Conservation (phyloP, 352 stramenopile genomes). For the Globisporangium splendens region DNA sequence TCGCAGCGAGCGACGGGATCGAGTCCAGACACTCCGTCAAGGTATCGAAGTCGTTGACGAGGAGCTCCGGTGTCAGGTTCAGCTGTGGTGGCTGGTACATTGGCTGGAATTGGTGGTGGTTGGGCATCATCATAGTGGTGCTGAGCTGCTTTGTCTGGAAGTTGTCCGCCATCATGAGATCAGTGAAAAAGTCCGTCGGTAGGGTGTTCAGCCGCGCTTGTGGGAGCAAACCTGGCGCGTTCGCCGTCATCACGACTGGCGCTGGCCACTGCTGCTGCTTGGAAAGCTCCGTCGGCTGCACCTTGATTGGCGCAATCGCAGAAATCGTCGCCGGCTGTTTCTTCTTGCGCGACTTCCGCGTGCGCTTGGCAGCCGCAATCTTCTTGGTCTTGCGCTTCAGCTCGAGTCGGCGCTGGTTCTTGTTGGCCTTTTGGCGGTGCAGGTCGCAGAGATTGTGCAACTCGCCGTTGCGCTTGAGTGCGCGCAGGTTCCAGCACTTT, state of each 20-base stretch:
- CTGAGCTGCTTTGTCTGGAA: slow-evolving; percentile 2
- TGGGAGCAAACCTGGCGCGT: neutral
- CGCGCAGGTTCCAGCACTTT: slow-evolving; percentile 43
- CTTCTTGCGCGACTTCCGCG: slow-evolving; percentile 9
- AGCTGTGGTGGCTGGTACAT: neutral
- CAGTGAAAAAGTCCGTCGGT: slow-evolving; percentile 15
- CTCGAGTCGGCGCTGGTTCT: slow-evolving; percentile 48
- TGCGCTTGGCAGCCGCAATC: slow-evolving; percentile 6
- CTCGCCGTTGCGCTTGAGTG: slow-evolving; percentile 43
- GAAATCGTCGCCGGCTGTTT: neutral
- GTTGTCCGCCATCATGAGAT: slow-evolving; percentile 12
- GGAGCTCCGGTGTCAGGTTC: slow-evolving; percentile 1
- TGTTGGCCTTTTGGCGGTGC: slow-evolving; percentile 48
- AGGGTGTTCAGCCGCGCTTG: neutral
- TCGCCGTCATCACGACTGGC: neutral
- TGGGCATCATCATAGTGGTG: neutral
- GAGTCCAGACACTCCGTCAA: slow-evolving; percentile 10
- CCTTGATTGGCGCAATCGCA: slow-evolving; percentile 1
- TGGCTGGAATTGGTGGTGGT: neutral
- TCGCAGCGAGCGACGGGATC: neutral
- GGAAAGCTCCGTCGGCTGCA: neutral
- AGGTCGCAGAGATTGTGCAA: slow-evolving; percentile 52
- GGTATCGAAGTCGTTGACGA: slow-evolving; percentile 8
- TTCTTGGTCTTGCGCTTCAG: slow-evolving; percentile 25
- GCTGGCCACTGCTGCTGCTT: neutral